Base-by-base conservation (phyloP, 441 rosid species). In the Sinapis alba region DNA sequence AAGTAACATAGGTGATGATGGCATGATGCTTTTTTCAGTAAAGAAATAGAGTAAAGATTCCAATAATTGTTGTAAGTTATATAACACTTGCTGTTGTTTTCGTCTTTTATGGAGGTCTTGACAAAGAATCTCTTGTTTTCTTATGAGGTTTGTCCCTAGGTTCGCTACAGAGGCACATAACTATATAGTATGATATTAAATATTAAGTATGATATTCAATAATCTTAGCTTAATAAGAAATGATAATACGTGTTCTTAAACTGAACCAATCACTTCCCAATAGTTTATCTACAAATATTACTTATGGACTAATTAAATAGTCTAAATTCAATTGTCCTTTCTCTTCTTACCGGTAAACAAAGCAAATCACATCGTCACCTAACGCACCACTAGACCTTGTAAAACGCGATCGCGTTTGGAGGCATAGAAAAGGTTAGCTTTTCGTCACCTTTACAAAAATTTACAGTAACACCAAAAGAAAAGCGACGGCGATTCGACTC, bases 1-100 rank as follows among this genome's bases (percentile, higher is more conserved):
- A 27, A 65, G 65, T 71, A 57, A 43, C 80, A 72, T 71, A 71
- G 19, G 72, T 50, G 80, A 77, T 77, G 80, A 77, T 77, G 80
- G 0, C 61, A 47, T 47, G 51, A 43, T 43, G 18, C 18, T 19
- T 51, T 60, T n/a, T 16, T 28, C 32, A 72, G 62, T 72, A 78
- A 60, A 66, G 57, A 71, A 71, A 65, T 18, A 57, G 43, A 64
- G 23, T 16, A 63, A 65, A 70, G 80, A 77, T 77, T 72, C 72
- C 80, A 71, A 77, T 65, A 71, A 65, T 50, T 67, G 72, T 47
- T 65, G 12, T 1, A 26, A 47, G 34, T 65, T 64, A 19, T 13
- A 27, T 3, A 77, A 77, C 57, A 32, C 9, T 65, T 15, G 76
- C 50, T 59, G 57, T 50, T 71, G 72, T 58, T 77, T 72, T 77